Base-by-base conservation (phyloP, 1,284 basidiomycete species). In the Salmacisia buchloeana region DNA sequence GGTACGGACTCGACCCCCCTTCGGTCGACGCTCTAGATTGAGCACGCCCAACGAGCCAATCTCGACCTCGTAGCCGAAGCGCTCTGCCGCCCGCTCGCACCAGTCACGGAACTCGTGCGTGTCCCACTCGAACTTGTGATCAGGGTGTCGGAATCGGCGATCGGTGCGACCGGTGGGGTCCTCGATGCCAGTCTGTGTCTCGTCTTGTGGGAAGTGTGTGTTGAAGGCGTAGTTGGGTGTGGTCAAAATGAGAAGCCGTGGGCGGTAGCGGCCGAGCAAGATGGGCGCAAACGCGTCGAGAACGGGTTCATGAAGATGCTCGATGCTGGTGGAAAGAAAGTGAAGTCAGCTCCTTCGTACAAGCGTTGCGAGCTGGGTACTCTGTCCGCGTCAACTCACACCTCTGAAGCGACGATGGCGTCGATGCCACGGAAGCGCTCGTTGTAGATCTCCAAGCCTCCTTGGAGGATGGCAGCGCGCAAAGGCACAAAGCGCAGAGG, bases 171-270 rank as follows among this genome's bases (percentile, higher is more conserved):
- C 81, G 0, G 91, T 93, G 4, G 91, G 87, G 79, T 96, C 93
- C 0, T 81, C 83, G 74, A 83, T 88, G 0, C 90, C 67, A n/a
- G 73, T 70, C 15, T 78, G 75, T 36, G 78, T 72, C 54, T 72
- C 63, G 4, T 62, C 62, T 3, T 85, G 81, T 27, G 83, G 82
- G 82, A 94, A 97, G 46, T 91, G 88, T 21, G 85, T 84, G 73
- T 97, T 97, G 84, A 92, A 97, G 31, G 85, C 86, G 80, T 89
- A 92, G 15, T 89, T 91, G 0, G 93, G 93, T 0, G 94, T 97
- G 0, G 92, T 94, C 69, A 97, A 80, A 39, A 97, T 84, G 43
- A 94, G 82, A 58, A 89, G 75, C 38, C 85, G 84, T 1, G 94
- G 93, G 60, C 87, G 85, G 76, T 96, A 97, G 18, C 86, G 83